These are phyloP conservation scores for Tetrastigma voinierianum DNA, from an alignment of 164 flowering plant genomes.

Conservation along the genomic window DNA sequence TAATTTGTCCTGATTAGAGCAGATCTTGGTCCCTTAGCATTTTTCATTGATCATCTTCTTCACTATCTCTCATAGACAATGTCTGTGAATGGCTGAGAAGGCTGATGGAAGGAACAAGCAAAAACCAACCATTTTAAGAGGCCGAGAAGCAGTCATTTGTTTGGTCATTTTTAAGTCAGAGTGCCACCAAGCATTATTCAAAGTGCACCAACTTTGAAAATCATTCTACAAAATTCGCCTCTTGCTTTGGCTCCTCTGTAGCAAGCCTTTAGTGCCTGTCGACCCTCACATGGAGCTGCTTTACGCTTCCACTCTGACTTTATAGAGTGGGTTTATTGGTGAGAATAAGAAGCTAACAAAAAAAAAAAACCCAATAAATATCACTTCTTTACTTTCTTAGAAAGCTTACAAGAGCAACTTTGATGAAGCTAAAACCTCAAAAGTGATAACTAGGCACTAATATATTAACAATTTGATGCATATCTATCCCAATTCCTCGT, in stretches of 20 bases:
- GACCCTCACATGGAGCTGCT: constrained; percentile 11
- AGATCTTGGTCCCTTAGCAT: not conserved
- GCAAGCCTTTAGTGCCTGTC: constrained; percentile 9
- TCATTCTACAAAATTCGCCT: constrained; percentile 11
- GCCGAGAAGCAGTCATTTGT: constrained; percentile 6
- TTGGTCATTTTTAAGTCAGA: constrained; percentile 10
- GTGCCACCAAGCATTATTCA: not conserved
- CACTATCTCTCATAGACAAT: not conserved
- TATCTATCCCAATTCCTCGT: no score
- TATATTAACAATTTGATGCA: no score
- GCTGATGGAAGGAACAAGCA: constrained; percentile 7
- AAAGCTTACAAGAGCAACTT: no score
- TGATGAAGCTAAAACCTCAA: no score
- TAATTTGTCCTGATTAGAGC: not conserved
- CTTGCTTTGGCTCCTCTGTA: constrained; percentile 13
- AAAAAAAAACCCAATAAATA: no score
- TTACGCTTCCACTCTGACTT: constrained; percentile 4
- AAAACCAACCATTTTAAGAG: not conserved
- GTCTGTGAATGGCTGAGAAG: not conserved
- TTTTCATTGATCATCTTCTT: not conserved
- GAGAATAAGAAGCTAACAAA: no score
- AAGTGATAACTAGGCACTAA: no score
- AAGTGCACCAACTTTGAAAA: constrained; percentile 21
- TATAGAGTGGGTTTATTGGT: not conserved
- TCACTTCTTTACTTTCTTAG: no score